phyloP scores from a whole-genome alignment of 2,329 filamentous ascomycete genomes.

The Scolecobasidium constrictum region DNA sequence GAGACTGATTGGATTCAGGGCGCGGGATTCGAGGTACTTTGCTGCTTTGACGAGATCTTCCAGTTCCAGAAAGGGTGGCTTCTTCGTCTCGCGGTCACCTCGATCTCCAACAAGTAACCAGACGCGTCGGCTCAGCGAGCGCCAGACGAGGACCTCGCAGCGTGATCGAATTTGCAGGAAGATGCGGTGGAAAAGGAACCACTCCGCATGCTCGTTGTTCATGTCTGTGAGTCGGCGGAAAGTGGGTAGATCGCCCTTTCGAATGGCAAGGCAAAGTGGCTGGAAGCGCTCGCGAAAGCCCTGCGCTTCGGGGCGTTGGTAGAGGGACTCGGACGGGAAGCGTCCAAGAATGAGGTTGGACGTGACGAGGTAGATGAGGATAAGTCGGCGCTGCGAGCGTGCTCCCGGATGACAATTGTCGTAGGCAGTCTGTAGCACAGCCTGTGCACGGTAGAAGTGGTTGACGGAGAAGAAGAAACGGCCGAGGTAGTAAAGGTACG shows the following conservation, averaged over 20 bases:
- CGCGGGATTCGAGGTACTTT: slow-evolving; percentile 40
- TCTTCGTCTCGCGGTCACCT: slow-evolving; percentile 45
- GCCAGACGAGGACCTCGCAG: slow-evolving; percentile 74
- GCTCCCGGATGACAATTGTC: slow-evolving; percentile 50
- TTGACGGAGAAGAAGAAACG: slow-evolving; percentile 80
- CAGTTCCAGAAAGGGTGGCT: slow-evolving; percentile 66
- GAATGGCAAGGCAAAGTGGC: slow-evolving; percentile 63
- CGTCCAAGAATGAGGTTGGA: slow-evolving; percentile 76
- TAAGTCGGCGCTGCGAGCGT: slow-evolving; percentile 59
- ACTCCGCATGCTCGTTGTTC: slow-evolving; percentile 46
- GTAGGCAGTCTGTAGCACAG: slow-evolving; percentile 71
- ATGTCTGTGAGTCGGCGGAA: slow-evolving; percentile 60
- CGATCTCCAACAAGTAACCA: slow-evolving; percentile 72
- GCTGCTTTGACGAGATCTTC: slow-evolving; percentile 52
- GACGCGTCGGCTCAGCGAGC: slow-evolving; percentile 64
- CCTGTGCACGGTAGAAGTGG: slow-evolving; percentile 67
- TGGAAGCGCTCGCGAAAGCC: slow-evolving; percentile 56
- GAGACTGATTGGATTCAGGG: slow-evolving; percentile 19
- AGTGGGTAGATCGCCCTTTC: slow-evolving; percentile 59
- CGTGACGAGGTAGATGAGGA: slow-evolving; percentile 75
- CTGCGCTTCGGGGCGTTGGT: slow-evolving; percentile 59
- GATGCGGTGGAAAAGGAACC: slow-evolving; percentile 67
- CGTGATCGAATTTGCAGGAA: slow-evolving; percentile 66
- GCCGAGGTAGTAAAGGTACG: slow-evolving; percentile 89
- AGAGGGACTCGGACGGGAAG: slow-evolving; percentile 58